These are phyloP conservation scores for Medicago lupulina DNA, from an alignment of 306 rosid genomes.

Conservation along the genomic window DNA sequence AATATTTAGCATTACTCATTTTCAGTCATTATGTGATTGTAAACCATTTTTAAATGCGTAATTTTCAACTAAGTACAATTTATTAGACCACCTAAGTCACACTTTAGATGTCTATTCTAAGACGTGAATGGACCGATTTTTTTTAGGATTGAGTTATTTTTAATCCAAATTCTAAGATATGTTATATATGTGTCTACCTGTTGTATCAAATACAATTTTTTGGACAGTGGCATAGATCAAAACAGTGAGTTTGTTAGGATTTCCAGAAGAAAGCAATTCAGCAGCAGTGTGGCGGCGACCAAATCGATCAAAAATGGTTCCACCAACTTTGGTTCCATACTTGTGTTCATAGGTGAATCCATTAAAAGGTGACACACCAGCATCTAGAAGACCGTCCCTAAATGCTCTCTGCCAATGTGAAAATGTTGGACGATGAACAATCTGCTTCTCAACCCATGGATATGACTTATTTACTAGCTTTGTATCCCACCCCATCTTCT, in stretches of 20 bases:
- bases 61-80: not conserved
- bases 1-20: not conserved
- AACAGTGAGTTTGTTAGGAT: constrained; percentile 70
- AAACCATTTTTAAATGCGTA: not conserved
- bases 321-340: constrained; percentile 93
- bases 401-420: constrained; percentile 72
- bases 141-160: no score
- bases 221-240: constrained; percentile 81
- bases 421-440: constrained; percentile 72
- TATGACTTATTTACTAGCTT: constrained; percentile 78
- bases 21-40: not conserved
- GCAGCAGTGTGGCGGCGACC: constrained; percentile 94
- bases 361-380: constrained; percentile 83
- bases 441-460: constrained; percentile 83
- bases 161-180: no score
- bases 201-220: constrained; percentile 69
- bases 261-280: constrained; percentile 71
- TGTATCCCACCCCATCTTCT: constrained; percentile 74
- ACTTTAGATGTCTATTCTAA: not conserved
- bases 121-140: not conserved
- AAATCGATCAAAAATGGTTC: constrained; percentile 83
- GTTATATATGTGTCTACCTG: constrained; percentile 44
- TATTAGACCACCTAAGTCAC: not conserved
- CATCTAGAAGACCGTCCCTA: constrained; percentile 73
- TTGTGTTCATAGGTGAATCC: constrained; percentile 95